Evolutionary conservation across 1,139 yeast genomes (phyloP), one percentile per base, ranked within the genome.

Genomic region (Barnettozyma hawaiiensis): DNA sequence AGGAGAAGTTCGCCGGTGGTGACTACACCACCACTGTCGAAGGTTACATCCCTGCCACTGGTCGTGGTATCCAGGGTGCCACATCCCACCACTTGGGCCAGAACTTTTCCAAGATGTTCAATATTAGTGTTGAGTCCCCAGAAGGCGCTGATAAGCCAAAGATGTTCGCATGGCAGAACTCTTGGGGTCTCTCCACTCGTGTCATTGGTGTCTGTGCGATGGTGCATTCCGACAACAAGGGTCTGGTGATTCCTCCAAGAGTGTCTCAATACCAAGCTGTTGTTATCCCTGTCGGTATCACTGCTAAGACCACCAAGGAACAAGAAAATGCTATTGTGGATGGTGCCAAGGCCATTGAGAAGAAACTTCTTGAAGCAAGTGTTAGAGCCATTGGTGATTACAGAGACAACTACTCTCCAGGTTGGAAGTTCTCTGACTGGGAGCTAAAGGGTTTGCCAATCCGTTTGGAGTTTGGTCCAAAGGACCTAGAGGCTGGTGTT

Each of bases 41-140:
- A 70, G 98, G 97, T 54, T 94, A 85, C 65, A 87, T 94, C 60
- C 95, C 97, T 55, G 86, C 96, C 49, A 92, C 97, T 47, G 99
- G 99, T 60, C 86, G 99, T 74, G 98, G 97, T 75, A 92, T 94
- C 58, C 99, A 94, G 71, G 98, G 97, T 68, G 99, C 89, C 51
- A 94, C 99, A 34, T 89, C 97, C 35, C 99, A 94, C 70, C 94
- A 90, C 64, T 74, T 94, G 63, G 99, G 99, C 53, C 95, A 89
- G 66, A 94, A 94, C 76, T 94, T 94, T 73, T 90, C 97, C 55
- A 90, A 89, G 71, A 94, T 94, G 98, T 94, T 94, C 70, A 85
- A 87, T 70, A 86, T 94, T 54, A 71, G 84, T 33, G 98, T 94
- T 38, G 98, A 94, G 70, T 85, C 86, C 66, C 98, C 99, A 53